A percentile compares a stretch with the other conserved stretches of the same genome.
Conservation (phyloP, 345 rosid species). For the Ceriops tagal region DNA sequence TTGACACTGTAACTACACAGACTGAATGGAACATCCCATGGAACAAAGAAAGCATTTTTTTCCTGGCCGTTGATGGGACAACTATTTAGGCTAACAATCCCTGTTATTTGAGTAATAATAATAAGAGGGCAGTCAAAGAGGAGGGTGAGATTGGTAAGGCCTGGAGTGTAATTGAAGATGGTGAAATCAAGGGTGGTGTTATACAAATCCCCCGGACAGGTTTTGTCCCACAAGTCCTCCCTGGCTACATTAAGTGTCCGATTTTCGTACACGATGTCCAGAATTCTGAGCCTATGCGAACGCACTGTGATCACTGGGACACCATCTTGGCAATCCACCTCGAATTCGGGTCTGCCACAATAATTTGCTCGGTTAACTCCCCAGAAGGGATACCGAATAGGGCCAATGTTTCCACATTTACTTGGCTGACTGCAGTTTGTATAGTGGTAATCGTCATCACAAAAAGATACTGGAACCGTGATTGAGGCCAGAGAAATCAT, state of each 20-base stretch:
- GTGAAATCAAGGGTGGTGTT: conserved; percentile 11
- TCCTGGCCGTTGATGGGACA: neutral
- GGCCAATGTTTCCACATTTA: conserved; percentile 15
- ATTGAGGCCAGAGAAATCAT: neutral
- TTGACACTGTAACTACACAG: conserved; percentile 7
- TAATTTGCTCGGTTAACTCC: conserved; percentile 18
- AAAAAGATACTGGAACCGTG: neutral
- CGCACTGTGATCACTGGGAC: conserved; percentile 11
- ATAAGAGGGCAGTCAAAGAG: neutral
- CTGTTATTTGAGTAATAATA: neutral
- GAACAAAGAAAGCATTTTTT: neutral
- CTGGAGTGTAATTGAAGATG: neutral
- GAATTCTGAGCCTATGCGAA: conserved; percentile 14
- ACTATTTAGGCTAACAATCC: neutral
- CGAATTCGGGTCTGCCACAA: conserved; percentile 30
- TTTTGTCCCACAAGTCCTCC: conserved; percentile 18
- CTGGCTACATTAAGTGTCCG: conserved; percentile 17
- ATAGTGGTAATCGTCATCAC: neutral
- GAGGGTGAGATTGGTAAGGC: conserved; percentile 12
- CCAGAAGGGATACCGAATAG: conserved; percentile 34
- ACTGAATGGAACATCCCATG: neutral
- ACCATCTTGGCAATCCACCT: conserved; percentile 20
- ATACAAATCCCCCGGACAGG: neutral
- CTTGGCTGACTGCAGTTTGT: conserved; percentile 17
- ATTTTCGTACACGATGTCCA: neutral